Evolutionary conservation across 2,329 filamentous ascomycete genomes (phyloP).

Genomic region (Chrysosphaeria jannelii): DNA sequence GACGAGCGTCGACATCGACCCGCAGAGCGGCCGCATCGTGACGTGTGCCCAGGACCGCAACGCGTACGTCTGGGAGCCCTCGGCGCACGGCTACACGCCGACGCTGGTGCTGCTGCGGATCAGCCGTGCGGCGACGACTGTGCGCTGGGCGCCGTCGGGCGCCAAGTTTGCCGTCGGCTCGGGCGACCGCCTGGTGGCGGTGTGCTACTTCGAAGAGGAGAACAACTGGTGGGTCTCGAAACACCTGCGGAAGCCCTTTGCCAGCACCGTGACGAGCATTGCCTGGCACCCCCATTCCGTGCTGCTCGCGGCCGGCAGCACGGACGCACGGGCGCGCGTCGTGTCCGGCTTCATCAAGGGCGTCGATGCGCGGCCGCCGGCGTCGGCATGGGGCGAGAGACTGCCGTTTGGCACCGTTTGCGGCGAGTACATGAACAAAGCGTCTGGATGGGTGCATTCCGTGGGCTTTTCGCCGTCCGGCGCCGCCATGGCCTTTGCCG

Average conservation of each 20-base stretch:
- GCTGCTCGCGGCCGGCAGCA: conserved; percentile 78
- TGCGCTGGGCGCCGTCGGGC: conserved; percentile 90
- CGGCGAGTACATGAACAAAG: conserved; percentile 85
- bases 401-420: conserved; percentile 96
- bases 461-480: conserved; percentile 82
- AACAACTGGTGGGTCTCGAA: conserved; percentile 99
- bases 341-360: conserved; percentile 94
- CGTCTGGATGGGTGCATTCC: conserved; percentile 85
- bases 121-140: conserved; percentile 85
- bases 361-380: conserved; percentile 58
- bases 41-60: conserved; percentile 97
- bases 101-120: conserved; percentile 91
- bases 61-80: conserved; percentile 90
- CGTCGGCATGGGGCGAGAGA: conserved; percentile 77
- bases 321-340: conserved; percentile 83
- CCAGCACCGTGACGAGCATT: conserved; percentile 82
- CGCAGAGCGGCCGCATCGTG: conserved; percentile 71
- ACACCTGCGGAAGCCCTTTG: conserved; percentile 95
- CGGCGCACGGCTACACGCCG: conserved; percentile 78
- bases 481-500: conserved; percentile 74
- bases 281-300: conserved; percentile 97
- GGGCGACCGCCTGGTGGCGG: conserved; percentile 75
- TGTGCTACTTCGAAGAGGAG: conserved; percentile 97
- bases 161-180: conserved; percentile 94
- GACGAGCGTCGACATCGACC: conserved; percentile 86